These are phyloP conservation scores for Leucogyrophana mollusca DNA, from an alignment of 768 basidiomycete genomes.

Conservation along the genomic window DNA sequence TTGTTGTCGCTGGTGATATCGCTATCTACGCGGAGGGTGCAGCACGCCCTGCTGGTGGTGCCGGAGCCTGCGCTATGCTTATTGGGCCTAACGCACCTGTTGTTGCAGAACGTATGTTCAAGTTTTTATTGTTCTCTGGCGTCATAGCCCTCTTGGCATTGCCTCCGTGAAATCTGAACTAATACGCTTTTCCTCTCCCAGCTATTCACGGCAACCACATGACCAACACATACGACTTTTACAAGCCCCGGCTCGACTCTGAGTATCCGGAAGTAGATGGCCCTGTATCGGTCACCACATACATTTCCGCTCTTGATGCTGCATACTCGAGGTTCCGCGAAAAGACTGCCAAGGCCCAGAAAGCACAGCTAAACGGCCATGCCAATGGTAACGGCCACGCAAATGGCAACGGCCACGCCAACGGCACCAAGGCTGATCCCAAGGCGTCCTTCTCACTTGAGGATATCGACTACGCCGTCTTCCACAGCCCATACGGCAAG, in stretches of 20 bases:
- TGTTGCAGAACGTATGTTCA: conserved; percentile 85
- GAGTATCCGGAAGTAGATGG: conserved; percentile 98
- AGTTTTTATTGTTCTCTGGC: conserved; percentile 37
- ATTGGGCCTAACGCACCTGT: conserved; percentile 96
- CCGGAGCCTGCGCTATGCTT: conserved; percentile 91
- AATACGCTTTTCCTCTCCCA: conserved; percentile 31
- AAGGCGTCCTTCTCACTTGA: conserved; percentile 66
- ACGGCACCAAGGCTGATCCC: conserved; percentile 31
- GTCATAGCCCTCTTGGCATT: conserved; percentile 26
- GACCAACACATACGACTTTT: conserved; percentile 98
- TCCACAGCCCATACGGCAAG: conserved; percentile 99
- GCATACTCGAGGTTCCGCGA: conserved; percentile 84
- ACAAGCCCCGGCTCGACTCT: conserved; percentile 94
- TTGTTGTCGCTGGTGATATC: conserved; percentile 96
- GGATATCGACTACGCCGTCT: conserved; percentile 87
- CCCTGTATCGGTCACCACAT: conserved; percentile 92
- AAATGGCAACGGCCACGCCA: conserved; percentile 29
- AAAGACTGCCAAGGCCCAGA: conserved; percentile 70
- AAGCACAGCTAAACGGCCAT: conserved; percentile 38
- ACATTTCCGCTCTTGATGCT: conserved; percentile 89
- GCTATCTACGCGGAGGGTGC: conserved; percentile 96
- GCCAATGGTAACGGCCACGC: conserved; percentile 37
- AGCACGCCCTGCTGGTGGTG: conserved; percentile 95
- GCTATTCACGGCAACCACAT: conserved; percentile 96
- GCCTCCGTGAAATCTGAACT: conserved; percentile 4